Base-by-base conservation (phyloP, 139 green algal genomes). In the Marvania coccoides region DNA sequence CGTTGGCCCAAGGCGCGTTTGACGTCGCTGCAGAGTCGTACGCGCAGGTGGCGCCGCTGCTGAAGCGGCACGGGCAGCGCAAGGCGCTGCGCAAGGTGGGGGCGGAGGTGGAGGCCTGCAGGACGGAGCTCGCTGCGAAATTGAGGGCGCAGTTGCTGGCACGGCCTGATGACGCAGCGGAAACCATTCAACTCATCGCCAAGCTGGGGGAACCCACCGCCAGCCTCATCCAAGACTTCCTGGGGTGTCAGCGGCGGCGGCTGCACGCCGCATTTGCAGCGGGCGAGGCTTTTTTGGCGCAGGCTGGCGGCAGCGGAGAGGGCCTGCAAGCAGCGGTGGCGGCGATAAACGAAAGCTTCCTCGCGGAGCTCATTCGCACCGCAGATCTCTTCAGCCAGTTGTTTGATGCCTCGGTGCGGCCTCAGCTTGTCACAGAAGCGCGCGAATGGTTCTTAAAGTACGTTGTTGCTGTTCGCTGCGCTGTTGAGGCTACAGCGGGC, bases 1-100 rank as follows among this genome's bases (percentile, higher is more conserved):
- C 82, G 5, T 36, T 89, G 5, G 83, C 91, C 19, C 65, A 77
- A 36, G 78, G 85, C 47, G 86, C 83, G 6, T 75, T 87, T 15
- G 85, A 89, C 38, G 75, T 87, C 29, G 90, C 85, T 7, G 89
- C 88, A 3, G 66, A 80, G 46, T 73, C 74, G 38, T 93, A 94
- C 60, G 78, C 79, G 9, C 88, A 92, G 45, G 87, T 84, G 0
- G 61, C 71, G 39, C 85, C 88, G 26, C 69, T 95, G 55, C 76
- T 96, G 23, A 74, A 75, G 36, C 83, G 82, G 69, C 89, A 93
- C 39, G 86, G 89, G 15, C 61, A 84, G 15, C 23, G 62, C 66
- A 83, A 51, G 82, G 82, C 4, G 78, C 83, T 23, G 0, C 86
- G 94, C 61, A 67, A 80, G 29, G 62, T 66, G 40, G 73, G 85